A percentile compares a stretch with the other conserved stretches of the same genome.
phyloP scores from a whole-genome alignment of 163 green algal species.

The Coccomyxa subellipsoidea region DNA sequence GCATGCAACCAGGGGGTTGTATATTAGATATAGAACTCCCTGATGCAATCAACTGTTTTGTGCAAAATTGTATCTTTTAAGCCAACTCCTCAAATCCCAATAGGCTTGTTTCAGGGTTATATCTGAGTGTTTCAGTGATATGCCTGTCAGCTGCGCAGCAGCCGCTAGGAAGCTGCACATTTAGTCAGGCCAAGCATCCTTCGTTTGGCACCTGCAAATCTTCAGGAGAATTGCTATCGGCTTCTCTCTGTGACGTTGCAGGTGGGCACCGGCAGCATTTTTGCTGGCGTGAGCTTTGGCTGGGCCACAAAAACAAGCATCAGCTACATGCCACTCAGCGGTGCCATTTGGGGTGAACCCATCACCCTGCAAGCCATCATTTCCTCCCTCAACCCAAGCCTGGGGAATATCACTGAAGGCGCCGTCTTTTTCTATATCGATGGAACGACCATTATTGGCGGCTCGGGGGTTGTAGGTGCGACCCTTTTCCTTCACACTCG shows the following conservation, averaged over 20 bases:
- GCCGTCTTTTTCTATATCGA: no score
- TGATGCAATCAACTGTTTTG: no score
- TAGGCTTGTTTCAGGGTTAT: not conserved
- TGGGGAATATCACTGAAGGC: not conserved
- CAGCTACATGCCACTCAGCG: not conserved
- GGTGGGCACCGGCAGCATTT: not conserved
- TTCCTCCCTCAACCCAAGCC: not conserved
- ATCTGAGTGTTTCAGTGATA: not conserved
- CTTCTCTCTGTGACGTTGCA: not conserved
- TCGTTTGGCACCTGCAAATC: not conserved
- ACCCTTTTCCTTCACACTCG: no score
- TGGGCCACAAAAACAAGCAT: not conserved
- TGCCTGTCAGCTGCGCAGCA: not conserved
- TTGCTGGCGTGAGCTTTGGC: not conserved
- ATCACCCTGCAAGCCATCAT: not conserved
- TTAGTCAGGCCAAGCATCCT: not conserved
- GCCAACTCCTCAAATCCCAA: no score
- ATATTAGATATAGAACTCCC: no score
- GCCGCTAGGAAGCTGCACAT: not conserved
- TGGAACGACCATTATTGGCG: no score
- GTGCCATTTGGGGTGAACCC: not conserved
- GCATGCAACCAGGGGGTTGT: no score
- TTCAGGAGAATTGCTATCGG: no score
- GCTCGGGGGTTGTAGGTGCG: not conserved
- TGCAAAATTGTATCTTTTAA: no score